Evolutionary conservation across 2,329 filamentous ascomycete species (phyloP), one percentile per base, ranked within the genome.

Genomic region (Huntiella savannae): DNA sequence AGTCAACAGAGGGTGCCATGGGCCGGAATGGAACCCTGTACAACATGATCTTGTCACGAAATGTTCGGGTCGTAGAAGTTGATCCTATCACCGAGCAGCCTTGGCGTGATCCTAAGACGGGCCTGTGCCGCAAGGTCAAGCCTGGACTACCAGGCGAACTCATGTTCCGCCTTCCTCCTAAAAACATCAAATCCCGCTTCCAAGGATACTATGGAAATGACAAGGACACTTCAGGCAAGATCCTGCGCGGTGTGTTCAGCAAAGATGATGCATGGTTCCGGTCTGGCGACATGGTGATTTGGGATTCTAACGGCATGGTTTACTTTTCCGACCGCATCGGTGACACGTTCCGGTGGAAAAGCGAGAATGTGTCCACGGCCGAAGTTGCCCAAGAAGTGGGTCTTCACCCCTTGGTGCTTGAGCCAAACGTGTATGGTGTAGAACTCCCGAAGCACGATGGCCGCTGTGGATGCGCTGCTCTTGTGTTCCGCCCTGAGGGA

Each of bases 341-440:
- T 47, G 80, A 85, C 56, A 84, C 80, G 0, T 85, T 79, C 63
- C 73, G 80, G 42, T 85, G 80, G 80, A 84, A 91, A 63, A 78
- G 77, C 43, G 82, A 88, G 60, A 88, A 88, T 54, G 81, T 88
- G 1, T 84, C 80, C 3, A 87, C 82, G 0, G 76, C 72, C 43
- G 85, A 94, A 59, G 86, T 93, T 13, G 73, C 79, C n/a, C 74
- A 86, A 56, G 74, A 75, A 0, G 61, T 94, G 0, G 79, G 82
- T 11, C 62, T 66, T 1, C 79, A 86, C 56, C 65, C 76, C 0
- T 65, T 66, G 1, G 68, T 93, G 11, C 64, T 70, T 32, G 85
- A 93, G 62, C 80, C 82, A 32, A 92, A 92, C 54, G 85, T 93
- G 22, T 93, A 92, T 55, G 85, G 85, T 34, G 82, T 93, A 2